These are phyloP conservation scores for Zea mays DNA, from an alignment of 176 grass and related monocot genomes.

Conservation along the genomic window Zm-B73-REFERENCE-NAM-5.0 NC_050097.1:18771501-18772000, in stretches of 20 bases:
- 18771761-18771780: conserved; percentile 46
- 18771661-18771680: neutral
- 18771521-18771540: conserved; percentile 35
- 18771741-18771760: conserved; percentile 74
- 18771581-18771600: conserved; percentile 54
- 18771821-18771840: conserved; percentile 11
- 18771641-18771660: neutral
- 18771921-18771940: too few relatives aligned
- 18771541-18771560: conserved; percentile 40
- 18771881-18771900: too few relatives aligned
- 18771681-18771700: conserved; percentile 37
- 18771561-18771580: conserved; percentile 36
- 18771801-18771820: conserved; percentile 48
- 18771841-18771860: conserved; percentile 6
- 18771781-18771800: conserved; percentile 62
- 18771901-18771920: too few relatives aligned
- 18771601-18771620: conserved; percentile 58
- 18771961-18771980: too few relatives aligned
- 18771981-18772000: too few relatives aligned
- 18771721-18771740: conserved; percentile 80
- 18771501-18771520: conserved; percentile 46
- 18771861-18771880: conserved; percentile 8
- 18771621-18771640: conserved; percentile 40
- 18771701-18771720: conserved; percentile 51
- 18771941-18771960: too few relatives aligned